Evolutionary conservation across 768 basidiomycete genomes (phyloP).

Genomic region (Suillus plorans): DNA sequence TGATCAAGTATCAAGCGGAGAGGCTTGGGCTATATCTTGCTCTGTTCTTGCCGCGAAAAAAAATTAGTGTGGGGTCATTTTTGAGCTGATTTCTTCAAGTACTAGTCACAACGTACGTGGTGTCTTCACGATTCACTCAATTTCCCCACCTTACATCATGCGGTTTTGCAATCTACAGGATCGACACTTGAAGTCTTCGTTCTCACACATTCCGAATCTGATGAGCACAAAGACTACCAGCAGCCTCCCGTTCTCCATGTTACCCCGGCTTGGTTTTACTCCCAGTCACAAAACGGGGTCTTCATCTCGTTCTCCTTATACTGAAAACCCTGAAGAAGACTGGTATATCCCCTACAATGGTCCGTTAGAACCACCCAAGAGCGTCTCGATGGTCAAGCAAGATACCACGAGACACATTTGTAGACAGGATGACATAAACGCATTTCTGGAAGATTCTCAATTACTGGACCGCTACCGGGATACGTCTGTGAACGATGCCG

Average conservation of each 20-base stretch:
- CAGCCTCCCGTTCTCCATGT: slow-evolving; percentile 36
- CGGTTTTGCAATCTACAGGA: background rate
- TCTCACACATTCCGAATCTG: slow-evolving; percentile 5
- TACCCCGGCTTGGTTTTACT: slow-evolving; percentile 36
- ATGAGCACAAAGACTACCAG: slow-evolving; percentile 37
- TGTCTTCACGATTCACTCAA: background rate
- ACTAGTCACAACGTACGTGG: background rate
- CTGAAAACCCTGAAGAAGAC: slow-evolving; percentile 38
- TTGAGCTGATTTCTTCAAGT: background rate
- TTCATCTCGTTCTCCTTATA: slow-evolving; percentile 15
- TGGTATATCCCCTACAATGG: slow-evolving; percentile 70
- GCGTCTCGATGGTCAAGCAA: slow-evolving; percentile 25
- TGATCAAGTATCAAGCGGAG: background rate
- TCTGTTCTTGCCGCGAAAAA: background rate
- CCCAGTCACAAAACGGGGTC: slow-evolving; percentile 18
- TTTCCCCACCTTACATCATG: slow-evolving; percentile 6
- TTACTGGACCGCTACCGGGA: slow-evolving; percentile 30
- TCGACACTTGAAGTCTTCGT: background rate
- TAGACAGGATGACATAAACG: slow-evolving; percentile 29
- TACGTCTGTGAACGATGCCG: background rate
- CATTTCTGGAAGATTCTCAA: slow-evolving; percentile 27
- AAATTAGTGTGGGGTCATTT: slow-evolving; percentile 4
- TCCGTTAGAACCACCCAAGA: slow-evolving; percentile 49
- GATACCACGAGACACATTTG: slow-evolving; percentile 45
- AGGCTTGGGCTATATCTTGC: slow-evolving; percentile 1